Evolutionary conservation across 2,329 filamentous ascomycete species (phyloP).

Genomic region (Colletotrichum tamarilloi): DNA sequence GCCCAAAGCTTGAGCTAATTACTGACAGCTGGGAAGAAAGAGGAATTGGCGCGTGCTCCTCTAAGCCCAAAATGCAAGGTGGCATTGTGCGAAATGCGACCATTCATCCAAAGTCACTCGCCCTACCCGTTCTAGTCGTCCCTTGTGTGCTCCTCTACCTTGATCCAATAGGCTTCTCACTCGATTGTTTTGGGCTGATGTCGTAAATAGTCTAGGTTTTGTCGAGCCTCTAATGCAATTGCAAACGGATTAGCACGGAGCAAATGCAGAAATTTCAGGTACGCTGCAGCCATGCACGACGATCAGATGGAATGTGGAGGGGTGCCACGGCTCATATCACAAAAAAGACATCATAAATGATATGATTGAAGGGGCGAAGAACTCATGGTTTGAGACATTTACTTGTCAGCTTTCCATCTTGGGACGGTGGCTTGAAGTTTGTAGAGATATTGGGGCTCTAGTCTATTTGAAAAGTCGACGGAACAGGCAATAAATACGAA

Average conservation of each 20-base stretch:
- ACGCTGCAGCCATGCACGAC: neutral
- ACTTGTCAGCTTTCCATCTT: neutral
- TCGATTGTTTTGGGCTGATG: neutral
- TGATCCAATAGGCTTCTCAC: neutral
- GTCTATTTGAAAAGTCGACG: neutral
- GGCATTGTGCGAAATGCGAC: neutral
- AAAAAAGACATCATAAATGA: neutral
- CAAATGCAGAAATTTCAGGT: neutral
- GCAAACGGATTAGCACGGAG: slow-evolving; percentile 18
- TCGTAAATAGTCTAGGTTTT: neutral
- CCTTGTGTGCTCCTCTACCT: neutral
- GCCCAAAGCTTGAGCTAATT: neutral
- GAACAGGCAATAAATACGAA: slow-evolving; percentile 14
- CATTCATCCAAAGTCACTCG: neutral
- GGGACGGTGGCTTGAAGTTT: slow-evolving; percentile 10
- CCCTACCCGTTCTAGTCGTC: neutral
- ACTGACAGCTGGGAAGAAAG: neutral
- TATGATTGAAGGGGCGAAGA: neutral
- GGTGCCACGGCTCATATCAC: neutral
- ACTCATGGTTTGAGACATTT: slow-evolving; percentile 13
- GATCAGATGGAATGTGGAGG: neutral
- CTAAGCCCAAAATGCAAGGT: neutral
- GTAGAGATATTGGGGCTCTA: neutral
- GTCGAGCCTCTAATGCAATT: neutral
- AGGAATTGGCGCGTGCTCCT: neutral